These are phyloP conservation scores for Penicillium goetzii DNA, from an alignment of 495 filamentous ascomycete genomes.

Conservation along the genomic window DNA sequence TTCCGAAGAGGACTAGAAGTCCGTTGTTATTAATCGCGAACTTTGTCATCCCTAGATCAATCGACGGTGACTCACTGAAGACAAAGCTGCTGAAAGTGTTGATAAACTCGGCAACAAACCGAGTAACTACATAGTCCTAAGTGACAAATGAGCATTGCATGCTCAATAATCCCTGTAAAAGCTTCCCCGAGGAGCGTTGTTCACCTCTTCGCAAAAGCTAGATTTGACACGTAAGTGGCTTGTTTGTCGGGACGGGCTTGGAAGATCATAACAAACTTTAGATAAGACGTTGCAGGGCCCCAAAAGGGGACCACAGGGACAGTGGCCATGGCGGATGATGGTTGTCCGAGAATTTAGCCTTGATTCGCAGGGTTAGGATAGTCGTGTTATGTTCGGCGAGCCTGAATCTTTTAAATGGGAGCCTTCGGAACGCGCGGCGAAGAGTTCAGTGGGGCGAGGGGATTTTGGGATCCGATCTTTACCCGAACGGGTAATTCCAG, in stretches of 20 bases:
- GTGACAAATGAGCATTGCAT: conserved; percentile 6
- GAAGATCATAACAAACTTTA: conserved; percentile 31
- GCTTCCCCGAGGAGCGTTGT: not conserved
- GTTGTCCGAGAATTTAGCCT: not conserved
- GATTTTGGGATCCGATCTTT: conserved; percentile 1
- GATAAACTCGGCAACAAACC: conserved; percentile 42
- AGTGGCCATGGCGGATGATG: not conserved
- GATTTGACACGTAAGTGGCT: conserved; percentile 7
- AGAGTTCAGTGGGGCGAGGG: not conserved
- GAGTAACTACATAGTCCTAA: conserved; percentile 39
- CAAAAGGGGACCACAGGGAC: conserved; percentile 26
- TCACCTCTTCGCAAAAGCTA: conserved; percentile 43
- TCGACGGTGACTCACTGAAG: conserved; percentile 25
- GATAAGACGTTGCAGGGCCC: conserved; percentile 37
- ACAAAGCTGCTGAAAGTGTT: conserved; percentile 37
- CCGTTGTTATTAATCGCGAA: not conserved
- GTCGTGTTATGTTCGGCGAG: not conserved
- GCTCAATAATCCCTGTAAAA: not conserved
- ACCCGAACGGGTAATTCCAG: conserved; percentile 2
- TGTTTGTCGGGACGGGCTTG: conserved; percentile 2
- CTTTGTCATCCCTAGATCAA: not conserved
- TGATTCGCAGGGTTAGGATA: not conserved
- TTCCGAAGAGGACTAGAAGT: conserved; percentile 29
- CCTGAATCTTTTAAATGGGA: conserved; percentile 1
- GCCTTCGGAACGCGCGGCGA: conserved; percentile 11